Evolutionary conservation across 139 green algal species (phyloP).

Genomic region (Desmodesmus armatus): DNA sequence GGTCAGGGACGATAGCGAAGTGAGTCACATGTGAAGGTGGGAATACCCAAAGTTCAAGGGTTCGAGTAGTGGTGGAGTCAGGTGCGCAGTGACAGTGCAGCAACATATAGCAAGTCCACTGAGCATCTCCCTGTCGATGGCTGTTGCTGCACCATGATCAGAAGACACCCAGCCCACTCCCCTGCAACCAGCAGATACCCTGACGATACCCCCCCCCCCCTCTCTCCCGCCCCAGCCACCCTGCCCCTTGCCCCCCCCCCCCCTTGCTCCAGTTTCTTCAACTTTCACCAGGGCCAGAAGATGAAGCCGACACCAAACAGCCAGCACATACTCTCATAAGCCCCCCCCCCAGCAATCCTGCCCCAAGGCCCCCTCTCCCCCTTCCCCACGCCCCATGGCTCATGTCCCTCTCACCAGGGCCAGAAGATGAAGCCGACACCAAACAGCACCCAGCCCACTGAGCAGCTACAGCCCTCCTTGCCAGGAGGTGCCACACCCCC

Average conservation of each 20-base stretch:
- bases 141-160: too few relatives aligned
- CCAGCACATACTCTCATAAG: background rate
- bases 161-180: too few relatives aligned
- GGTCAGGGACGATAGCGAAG: background rate
- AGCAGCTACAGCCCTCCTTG: constrained; percentile 22
- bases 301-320: background rate
- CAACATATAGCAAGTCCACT: too few relatives aligned
- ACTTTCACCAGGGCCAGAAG: too few relatives aligned
- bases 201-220: too few relatives aligned
- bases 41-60: background rate
- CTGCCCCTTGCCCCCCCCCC: too few relatives aligned
- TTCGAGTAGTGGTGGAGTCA: background rate
- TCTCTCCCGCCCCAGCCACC: too few relatives aligned
- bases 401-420: background rate
- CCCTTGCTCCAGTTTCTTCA: too few relatives aligned
- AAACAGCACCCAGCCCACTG: constrained; percentile 39
- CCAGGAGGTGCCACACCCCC: background rate
- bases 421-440: constrained; percentile 11
- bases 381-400: background rate
- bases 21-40: background rate
- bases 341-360: background rate
- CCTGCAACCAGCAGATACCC: too few relatives aligned
- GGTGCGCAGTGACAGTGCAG: background rate
- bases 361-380: too few relatives aligned
- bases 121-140: too few relatives aligned